Conservation (phyloP, 176 grass and related monocot species). For the Juncus inflexus region DNA sequence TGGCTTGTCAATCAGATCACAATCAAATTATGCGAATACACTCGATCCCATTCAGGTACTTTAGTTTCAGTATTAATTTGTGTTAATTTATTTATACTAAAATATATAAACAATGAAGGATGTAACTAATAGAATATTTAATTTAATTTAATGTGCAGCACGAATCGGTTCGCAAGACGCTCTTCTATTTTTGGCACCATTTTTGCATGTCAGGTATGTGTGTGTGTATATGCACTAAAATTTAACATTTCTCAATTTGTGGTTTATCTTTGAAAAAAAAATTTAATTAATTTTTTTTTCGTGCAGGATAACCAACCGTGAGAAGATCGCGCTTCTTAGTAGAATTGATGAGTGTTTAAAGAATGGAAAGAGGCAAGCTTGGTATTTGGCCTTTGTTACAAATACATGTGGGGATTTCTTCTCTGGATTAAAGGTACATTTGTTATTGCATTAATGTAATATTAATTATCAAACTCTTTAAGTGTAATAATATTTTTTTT, state of each 20-base stretch:
- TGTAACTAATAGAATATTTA: not conserved
- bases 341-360: constrained; percentile 79
- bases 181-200: constrained; percentile 83
- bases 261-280: constrained; percentile 20
- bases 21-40: constrained; percentile 67
- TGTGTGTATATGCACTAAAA: too few relatives aligned
- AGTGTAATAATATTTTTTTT: too few relatives aligned
- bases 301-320: constrained; percentile 71
- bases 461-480: too few relatives aligned
- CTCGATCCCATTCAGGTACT: constrained; percentile 72
- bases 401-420: constrained; percentile 83
- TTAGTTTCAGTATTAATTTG: constrained; percentile 17
- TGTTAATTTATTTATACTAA: constrained; percentile 20
- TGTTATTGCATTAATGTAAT: too few relatives aligned
- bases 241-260: constrained; percentile 8
- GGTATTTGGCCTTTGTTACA: constrained; percentile 61
- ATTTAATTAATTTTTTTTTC: constrained; percentile 24
- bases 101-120: not conserved
- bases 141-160: constrained; percentile 54
- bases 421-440: constrained; percentile 91
- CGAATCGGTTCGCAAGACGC: constrained; percentile 90
- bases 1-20: constrained; percentile 84
- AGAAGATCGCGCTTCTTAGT: constrained; percentile 65
- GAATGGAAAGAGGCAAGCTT: constrained; percentile 65
- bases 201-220: constrained; percentile 92